Evolutionary conservation across 2,329 filamentous ascomycete genomes (phyloP), one percentile per base, ranked within the genome.

Genomic region (Chaetomium globosum): DNA sequence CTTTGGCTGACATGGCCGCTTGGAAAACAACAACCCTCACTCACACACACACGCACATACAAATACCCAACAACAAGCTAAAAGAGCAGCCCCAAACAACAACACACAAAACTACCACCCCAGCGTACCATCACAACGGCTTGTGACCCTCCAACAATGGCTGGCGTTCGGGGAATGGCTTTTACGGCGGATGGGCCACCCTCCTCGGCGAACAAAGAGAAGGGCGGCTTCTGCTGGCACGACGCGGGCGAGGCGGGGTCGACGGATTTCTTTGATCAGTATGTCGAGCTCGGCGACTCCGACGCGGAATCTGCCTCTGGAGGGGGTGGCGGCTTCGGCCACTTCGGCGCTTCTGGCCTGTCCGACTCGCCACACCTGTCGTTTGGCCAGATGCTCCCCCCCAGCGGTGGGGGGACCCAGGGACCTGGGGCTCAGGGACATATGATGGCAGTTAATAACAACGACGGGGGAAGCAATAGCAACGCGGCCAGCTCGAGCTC

Each of bases 191-290:
- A 67, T 65, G 68, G 67, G 49, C 59, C 69, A 51, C 67, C 65
- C 65, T 63, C 61, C 49, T 57, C 65, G 26, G 69, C 67, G 62
- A 70, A 72, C 71, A 72, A 72, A 72, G 71, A 65, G 60, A 64
- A 53, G 61, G 64, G 53, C 64, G 57, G 51, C 54, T 70, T 71
- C 60, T 67, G 64, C 48, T 68, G 69, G 64, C 69, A 67, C 52
- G 68, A 69, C 62, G 16, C 33, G 46, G 51, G 28, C 39, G 59
- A 65, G 63, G 70, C 68, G 28, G 61, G 54, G 62, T 62, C 70
- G 49, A 43, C 67, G 10, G 70, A 71, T 39, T 71, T 73, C 70
- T 71, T 73, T 70, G 72, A 72, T 39, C 65, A 73, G 59, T 74
- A 66, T 64, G 65, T 73, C 46, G 64, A 71, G 52, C 67, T 73